Conservation (phyloP, 2,329 filamentous ascomycete genomes). For the Penicillium brevicompactum region DNA sequence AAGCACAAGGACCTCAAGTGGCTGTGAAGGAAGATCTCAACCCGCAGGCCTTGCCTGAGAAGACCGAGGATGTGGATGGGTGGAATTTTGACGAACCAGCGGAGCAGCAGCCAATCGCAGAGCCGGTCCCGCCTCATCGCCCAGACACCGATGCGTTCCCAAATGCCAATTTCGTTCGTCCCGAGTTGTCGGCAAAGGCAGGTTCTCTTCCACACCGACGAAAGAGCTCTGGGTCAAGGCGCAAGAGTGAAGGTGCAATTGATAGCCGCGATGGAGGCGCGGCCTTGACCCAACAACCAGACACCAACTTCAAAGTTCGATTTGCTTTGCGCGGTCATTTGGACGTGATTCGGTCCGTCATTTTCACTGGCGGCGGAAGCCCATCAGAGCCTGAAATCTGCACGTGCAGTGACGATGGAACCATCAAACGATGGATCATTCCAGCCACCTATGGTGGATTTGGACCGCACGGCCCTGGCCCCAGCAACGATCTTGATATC, state of each 20-base stretch:
- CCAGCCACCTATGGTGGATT: slow-evolving; percentile 73
- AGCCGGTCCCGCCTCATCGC: slow-evolving; percentile 58
- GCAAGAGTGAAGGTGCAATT: slow-evolving; percentile 62
- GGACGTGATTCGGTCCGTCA: slow-evolving; percentile 89
- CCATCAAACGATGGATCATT: slow-evolving; percentile 96
- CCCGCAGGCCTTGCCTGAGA: slow-evolving; percentile 51
- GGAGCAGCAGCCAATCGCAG: slow-evolving; percentile 52
- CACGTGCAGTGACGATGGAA: slow-evolving; percentile 91
- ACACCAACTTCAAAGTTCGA: slow-evolving; percentile 85
- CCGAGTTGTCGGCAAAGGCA: slow-evolving; percentile 76
- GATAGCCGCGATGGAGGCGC: slow-evolving; percentile 59
- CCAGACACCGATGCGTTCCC: slow-evolving; percentile 90
- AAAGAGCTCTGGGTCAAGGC: slow-evolving; percentile 76
- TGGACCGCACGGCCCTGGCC: slow-evolving; percentile 54
- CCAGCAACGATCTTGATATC: slow-evolving; percentile 81
- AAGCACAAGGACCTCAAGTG: slow-evolving; percentile 59
- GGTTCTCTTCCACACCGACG: slow-evolving; percentile 70
- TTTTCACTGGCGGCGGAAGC: slow-evolving; percentile 95
- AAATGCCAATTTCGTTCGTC: slow-evolving; percentile 71
- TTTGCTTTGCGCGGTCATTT: slow-evolving; percentile 91
- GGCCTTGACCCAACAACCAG: slow-evolving; percentile 54
- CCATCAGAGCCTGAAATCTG: slow-evolving; percentile 96
- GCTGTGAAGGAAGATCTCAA: slow-evolving; percentile 46
- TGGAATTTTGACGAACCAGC: slow-evolving; percentile 91
- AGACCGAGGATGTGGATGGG: slow-evolving; percentile 64